Base-by-base conservation (phyloP, 306 rosid species). In the Luffa acutangula region DNA sequence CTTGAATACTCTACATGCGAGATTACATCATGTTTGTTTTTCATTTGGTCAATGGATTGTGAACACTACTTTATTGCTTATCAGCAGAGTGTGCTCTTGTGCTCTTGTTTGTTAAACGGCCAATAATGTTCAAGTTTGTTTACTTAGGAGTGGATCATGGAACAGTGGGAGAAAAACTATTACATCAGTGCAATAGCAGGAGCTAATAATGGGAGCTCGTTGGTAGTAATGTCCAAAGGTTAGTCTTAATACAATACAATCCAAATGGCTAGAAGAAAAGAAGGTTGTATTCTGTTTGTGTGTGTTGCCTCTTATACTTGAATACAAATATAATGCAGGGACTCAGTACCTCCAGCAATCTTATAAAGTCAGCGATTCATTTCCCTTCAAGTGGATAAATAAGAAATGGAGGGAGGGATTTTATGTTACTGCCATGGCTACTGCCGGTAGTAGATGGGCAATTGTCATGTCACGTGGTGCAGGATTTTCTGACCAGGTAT, bases 161-260 rank as follows among this genome's bases (percentile, higher is more conserved):
- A 91, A 78, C 94, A 93, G 77, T 93, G 98, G 97, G 98, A 89
- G 80, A 91, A 90, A 82, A 86, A 84, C 79, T 93, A 81, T 78
- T 91, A 91, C 75, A 90, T 93, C 80, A 93, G 89, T 42, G 88
- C 98, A 20, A 86, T 93, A 71, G 92, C 98, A 78, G 98, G 98
- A 84, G 85, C 91, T 58, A 82, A 51, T 39, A 87, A 93, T 80
- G 97, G 95, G 75, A 89, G 93, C 81, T 91, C 98, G 9, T 71
- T 93, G 75, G 97, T 93, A 53, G 91, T 93, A 64, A 93, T 93
- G 98, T 93, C 98, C 13, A 90, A 89, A 85, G 98, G 98, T 91
- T 83, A 77, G 97, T 83, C 64, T 34, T 48, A 70, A 52, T 78
- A 52, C 77, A 64, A 62, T 46, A 25, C 58, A 77, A 45, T 78